Conservation (phyloP, 1,284 basidiomycete species). For the Puccinia polysora region DNA sequence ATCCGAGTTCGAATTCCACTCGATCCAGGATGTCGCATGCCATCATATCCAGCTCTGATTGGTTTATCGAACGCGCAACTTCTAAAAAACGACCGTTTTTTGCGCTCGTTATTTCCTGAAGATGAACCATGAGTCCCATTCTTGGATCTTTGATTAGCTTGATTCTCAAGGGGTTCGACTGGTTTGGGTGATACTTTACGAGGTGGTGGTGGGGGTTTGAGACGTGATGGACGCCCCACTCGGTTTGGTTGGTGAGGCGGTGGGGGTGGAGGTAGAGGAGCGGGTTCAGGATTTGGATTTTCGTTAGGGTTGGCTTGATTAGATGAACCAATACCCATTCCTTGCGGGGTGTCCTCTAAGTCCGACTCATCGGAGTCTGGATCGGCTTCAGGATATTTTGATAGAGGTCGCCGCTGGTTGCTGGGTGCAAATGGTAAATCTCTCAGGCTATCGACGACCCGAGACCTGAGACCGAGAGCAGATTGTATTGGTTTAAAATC, state of each 20-base stretch:
- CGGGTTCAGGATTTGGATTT: background rate
- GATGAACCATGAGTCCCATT: background rate
- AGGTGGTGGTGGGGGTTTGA: background rate
- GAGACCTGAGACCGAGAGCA: constrained; percentile 57
- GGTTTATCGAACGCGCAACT: constrained; percentile 2
- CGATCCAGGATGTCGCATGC: no score
- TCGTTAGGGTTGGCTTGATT: no score
- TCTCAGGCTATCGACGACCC: constrained; percentile 71
- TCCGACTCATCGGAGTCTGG: constrained; percentile 12
- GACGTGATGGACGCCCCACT: background rate
- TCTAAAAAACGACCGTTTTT: constrained; percentile 1
- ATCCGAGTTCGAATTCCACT: no score
- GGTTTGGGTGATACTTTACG: background rate
- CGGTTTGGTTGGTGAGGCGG: background rate
- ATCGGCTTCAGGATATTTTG: background rate
- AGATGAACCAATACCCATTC: background rate
- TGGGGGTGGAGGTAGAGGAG: background rate
- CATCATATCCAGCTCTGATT: no score
- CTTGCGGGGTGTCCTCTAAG: background rate
- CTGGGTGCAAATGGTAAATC: constrained; percentile 76
- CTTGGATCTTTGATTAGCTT: background rate
- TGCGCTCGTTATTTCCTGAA: background rate
- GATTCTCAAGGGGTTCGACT: no score
- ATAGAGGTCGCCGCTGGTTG: constrained; percentile 57
- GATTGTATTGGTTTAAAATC: background rate